Conservation (phyloP, 73 alveolate species). For the Tetrahymena malaccensis region DNA sequence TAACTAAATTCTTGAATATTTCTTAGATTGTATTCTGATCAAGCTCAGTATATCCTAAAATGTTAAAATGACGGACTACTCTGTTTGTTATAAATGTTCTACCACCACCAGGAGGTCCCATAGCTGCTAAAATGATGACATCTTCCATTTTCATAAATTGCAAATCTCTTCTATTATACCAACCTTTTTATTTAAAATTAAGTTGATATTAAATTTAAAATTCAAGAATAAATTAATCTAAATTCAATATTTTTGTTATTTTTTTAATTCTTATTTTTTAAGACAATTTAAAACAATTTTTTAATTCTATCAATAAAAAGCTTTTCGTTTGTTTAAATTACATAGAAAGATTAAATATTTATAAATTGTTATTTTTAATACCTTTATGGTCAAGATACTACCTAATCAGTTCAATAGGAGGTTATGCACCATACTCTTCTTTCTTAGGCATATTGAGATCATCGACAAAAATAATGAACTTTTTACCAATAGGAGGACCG, state of each 20-base stretch:
- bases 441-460: constrained; percentile 97
- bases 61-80: constrained; percentile 94
- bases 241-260: no score
- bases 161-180: constrained; percentile 78
- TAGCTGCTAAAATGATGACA: constrained; percentile 73
- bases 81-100: constrained; percentile 92
- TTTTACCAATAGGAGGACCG: constrained; percentile 93
- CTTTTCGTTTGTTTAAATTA: no score
- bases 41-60: constrained; percentile 84
- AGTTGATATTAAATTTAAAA: no score
- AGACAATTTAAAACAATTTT: no score
- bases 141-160: constrained; percentile 79
- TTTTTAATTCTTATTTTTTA: no score
- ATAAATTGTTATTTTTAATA: background rate
- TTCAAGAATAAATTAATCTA: no score
- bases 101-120: constrained; percentile 97
- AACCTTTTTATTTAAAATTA: constrained; percentile 58
- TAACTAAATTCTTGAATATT: constrained; percentile 63
- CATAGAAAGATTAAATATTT: background rate
- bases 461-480: constrained; percentile 81
- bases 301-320: no score
- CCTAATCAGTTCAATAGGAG: constrained; percentile 93
- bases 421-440: constrained; percentile 95
- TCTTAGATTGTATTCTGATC: constrained; percentile 82
- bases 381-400: constrained; percentile 84